Conservation (phyloP, 352 stramenopile species). For the Globisporangium camurandrum region DNA sequence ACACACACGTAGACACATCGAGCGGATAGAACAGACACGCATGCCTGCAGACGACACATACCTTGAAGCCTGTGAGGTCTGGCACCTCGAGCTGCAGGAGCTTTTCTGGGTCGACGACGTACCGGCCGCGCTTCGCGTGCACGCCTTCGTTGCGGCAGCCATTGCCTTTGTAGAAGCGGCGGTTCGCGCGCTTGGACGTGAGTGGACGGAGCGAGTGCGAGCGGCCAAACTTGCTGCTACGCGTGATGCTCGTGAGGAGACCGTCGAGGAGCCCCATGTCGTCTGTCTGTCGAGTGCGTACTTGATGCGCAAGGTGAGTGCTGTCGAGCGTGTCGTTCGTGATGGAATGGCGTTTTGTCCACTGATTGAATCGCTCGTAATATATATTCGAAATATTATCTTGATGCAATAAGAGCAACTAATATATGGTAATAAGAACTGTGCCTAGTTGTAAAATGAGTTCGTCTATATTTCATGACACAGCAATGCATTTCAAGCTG, state of each 20-base stretch:
- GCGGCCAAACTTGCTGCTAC: slow-evolving; percentile 80
- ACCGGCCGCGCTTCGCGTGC: slow-evolving; percentile 88
- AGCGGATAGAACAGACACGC: neutral
- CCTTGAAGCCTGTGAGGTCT: slow-evolving; percentile 90
- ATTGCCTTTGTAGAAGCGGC: slow-evolving; percentile 96
- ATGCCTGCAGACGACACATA: slow-evolving; percentile 13
- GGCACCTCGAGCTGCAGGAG: slow-evolving; percentile 90
- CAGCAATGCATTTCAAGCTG: too few species aligned
- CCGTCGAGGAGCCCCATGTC: slow-evolving; percentile 73
- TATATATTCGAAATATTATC: too few species aligned
- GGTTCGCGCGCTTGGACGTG: slow-evolving; percentile 90
- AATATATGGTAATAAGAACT: too few species aligned
- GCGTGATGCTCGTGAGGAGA: slow-evolving; percentile 60
- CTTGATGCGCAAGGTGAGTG: too few species aligned
- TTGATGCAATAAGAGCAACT: too few species aligned
- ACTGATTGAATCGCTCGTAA: too few species aligned
- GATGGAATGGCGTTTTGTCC: too few species aligned
- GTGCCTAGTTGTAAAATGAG: too few species aligned
- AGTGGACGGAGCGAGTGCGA: slow-evolving; percentile 84
- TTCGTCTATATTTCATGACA: too few species aligned
- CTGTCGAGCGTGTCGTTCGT: too few species aligned
- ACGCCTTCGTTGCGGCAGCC: slow-evolving; percentile 89
- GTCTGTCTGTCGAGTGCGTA: neutral
- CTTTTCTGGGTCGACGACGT: slow-evolving; percentile 89
- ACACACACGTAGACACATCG: neutral